Base-by-base conservation (phyloP, 2,329 filamentous ascomycete genomes). In the Ophiostoma fasciatum region DNA sequence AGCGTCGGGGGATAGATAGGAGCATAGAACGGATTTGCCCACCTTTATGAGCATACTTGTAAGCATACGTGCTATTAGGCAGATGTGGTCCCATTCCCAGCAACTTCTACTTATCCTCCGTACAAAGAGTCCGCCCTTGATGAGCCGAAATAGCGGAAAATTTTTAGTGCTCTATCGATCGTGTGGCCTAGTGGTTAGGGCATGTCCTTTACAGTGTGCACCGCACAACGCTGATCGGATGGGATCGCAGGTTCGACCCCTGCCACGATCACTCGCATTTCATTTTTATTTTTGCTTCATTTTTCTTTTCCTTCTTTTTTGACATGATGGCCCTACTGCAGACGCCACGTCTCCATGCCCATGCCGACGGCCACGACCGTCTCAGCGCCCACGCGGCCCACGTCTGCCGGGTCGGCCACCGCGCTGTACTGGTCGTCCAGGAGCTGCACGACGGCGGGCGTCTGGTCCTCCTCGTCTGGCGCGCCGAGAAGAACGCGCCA, bases 371-470 rank as follows among this genome's bases (percentile, higher is more conserved):
- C 51, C 36, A 66, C 54, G 9, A 42, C 44, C 12, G 27, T 30
- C 4, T 7, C 11, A 9, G 21, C 20, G 5, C 7, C 15, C 19
- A 68, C 44, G 19, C 60, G 46, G 42, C 59, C 63, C 22, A 76
- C 37, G 34, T 65, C 68, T 4, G 68, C 71, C 1, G 70, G 58
- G 42, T 78, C 74, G 17, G 73, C 71, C 6, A 78, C 61, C n/a
- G 67, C 63, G 42, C 71, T 77, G 44, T 70, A 71, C 14, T 51
- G 49, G 42, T 72, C 62, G 19, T 59, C 61, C n/a, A 66, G 41
- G 35, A 71, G 47, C 31, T 56, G 50, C 4, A 69, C 51, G 12
- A 42, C 30, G 17, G 38, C 42, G 32, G 17, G 36, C 38, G 5
- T n/a, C n/a, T n/a, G 10, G 13, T 13, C 22, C 4, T 12, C 7